phyloP scores from a whole-genome alignment of 495 filamentous ascomycete species.

The Penicillium diatomitis region DNA sequence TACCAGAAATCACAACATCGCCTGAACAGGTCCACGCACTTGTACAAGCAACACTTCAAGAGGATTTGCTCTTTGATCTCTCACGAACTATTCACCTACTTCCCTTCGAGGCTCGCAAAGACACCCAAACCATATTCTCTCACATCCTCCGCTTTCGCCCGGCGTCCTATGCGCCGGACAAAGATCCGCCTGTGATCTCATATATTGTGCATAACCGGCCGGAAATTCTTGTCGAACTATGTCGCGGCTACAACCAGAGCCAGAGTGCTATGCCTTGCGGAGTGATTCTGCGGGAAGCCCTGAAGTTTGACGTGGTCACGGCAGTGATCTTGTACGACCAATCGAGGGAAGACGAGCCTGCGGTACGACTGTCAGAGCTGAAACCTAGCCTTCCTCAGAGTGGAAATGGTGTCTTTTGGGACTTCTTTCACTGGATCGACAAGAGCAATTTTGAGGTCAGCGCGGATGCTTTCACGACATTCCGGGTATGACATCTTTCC shows the following conservation, averaged over 20 bases:
- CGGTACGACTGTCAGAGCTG: constrained; percentile 50
- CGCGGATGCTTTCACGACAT: constrained; percentile 95
- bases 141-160: constrained; percentile 77
- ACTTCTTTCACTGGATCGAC: constrained; percentile 97
- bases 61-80: constrained; percentile 78
- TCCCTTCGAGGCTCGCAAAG: constrained; percentile 89
- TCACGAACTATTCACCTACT: constrained; percentile 69
- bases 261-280: constrained; percentile 93
- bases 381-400: constrained; percentile 56
- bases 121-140: constrained; percentile 82
- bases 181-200: constrained; percentile 70
- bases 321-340: constrained; percentile 90
- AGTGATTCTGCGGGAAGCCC: constrained; percentile 77
- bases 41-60: constrained; percentile 69
- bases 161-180: constrained; percentile 35
- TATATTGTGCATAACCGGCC: constrained; percentile 78
- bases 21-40: constrained; percentile 80
- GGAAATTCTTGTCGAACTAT: constrained; percentile 79
- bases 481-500: constrained; percentile 52
- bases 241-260: constrained; percentile 78
- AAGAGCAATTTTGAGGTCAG: constrained; percentile 91
- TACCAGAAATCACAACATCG: constrained; percentile 67
- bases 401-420: constrained; percentile 85
- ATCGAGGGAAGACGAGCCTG: constrained; percentile 49
- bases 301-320: constrained; percentile 84